These are phyloP conservation scores for Ophiostoma australiae DNA, from an alignment of 2,329 filamentous ascomycete species.

Conservation along the genomic window DNA sequence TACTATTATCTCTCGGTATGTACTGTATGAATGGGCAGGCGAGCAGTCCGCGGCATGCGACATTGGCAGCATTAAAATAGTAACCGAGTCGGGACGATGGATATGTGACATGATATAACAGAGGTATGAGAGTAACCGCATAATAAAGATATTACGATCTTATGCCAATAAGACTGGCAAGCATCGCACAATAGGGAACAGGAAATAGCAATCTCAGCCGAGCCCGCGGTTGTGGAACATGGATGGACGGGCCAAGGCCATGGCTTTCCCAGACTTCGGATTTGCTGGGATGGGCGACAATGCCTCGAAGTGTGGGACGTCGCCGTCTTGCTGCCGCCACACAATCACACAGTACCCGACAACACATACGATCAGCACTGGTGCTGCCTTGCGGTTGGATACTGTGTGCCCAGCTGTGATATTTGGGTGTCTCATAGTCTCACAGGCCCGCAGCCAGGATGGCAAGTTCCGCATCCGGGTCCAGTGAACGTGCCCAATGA, in stretches of 20 bases:
- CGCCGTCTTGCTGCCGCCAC: not conserved
- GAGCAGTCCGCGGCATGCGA: not conserved
- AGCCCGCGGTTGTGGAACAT: not conserved
- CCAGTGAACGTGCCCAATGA: not conserved
- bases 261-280: constrained; percentile 2
- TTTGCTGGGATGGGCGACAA: not conserved
- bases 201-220: not conserved
- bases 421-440: not conserved
- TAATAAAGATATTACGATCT: not conserved
- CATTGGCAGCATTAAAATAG: not conserved
- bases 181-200: not conserved
- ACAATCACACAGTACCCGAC: not conserved
- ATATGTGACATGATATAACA: not conserved
- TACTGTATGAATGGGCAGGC: not conserved
- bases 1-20: not conserved
- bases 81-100: not conserved
- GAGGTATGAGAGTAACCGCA: not conserved
- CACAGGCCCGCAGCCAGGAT: not conserved
- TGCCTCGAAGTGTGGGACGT: not conserved
- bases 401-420: not conserved
- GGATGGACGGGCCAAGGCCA: not conserved
- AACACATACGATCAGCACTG: not conserved
- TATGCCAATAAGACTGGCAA: not conserved
- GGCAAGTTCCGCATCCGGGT: not conserved
- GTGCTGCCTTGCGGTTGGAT: not conserved